Base-by-base conservation (phyloP, 495 filamentous ascomycete species). In the Podospora appendiculata region DNA sequence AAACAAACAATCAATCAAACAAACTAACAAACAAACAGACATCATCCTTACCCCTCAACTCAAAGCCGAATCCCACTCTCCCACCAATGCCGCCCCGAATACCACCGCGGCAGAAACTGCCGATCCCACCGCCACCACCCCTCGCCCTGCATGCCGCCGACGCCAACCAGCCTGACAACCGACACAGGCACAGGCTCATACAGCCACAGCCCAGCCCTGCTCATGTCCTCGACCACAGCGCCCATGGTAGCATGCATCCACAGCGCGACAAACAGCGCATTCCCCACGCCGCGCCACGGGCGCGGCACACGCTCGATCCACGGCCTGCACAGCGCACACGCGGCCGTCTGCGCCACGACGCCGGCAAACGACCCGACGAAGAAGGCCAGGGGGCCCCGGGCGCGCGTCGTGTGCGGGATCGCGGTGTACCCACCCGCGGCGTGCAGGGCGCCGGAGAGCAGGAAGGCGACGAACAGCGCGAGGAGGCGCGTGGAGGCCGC, bases 151-250 rank as follows among this genome's bases (percentile, higher is more conserved):
- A 70, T 44, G 8, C 56, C 54, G 3, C 75, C 80, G 10, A 76
- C 60, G 1, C 79, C 80, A 9, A 86, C 38, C 9, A 71, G 74
- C 39, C 84, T 67, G 10, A 84, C 43, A 4, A 68, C 60, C 57
- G 84, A 88, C 1, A 87, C 16, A 0, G 87, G 87, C n/a, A 89
- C 65, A 0, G 85, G 85, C 65, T 89, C 84, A 54, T 74, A 80
- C 14, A 87, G 51, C 80, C 82, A 89, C 8, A 89, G 38, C 0
- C 80, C 84, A 0, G 76, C 76, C 11, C 71, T 65, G 0, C 75
- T 68, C 59, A 88, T 80, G 48, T 90, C 87, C 65, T 88, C 81
- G 8, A 83, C 63, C 1, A 82, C 57, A 33, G 64, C 53, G 57
- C 61, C 58, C 4, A 71, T 72, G 0, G 85, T 84, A n/a, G 66